These are phyloP conservation scores for Penicillium sp. DNA, from an alignment of 2,329 filamentous ascomycete species.

Conservation along the genomic window DNA sequence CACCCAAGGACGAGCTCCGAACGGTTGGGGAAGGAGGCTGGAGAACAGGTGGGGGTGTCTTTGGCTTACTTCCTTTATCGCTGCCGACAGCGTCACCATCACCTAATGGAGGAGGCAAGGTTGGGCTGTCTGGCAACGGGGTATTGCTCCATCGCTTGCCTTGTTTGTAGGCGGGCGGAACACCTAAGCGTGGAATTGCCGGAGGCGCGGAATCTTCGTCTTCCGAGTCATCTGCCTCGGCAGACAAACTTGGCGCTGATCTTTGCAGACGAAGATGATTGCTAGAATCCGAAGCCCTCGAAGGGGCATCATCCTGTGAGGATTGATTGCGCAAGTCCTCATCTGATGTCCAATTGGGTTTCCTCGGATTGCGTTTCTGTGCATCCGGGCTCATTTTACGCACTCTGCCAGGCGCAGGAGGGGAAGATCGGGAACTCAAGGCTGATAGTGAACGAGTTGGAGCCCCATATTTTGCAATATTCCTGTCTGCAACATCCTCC, in stretches of 20 bases:
- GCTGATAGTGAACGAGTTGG: constrained; percentile 22
- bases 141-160: constrained; percentile 33
- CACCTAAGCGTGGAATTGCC: constrained; percentile 25
- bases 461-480: constrained; percentile 32
- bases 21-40: constrained; percentile 10
- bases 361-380: constrained; percentile 13
- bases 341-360: constrained; percentile 22
- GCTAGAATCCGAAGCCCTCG: constrained; percentile 4
- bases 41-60: constrained; percentile 2
- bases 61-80: constrained; percentile 1
- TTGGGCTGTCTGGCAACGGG: constrained; percentile 37
- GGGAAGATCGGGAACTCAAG: constrained; percentile 21
- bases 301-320: constrained; percentile 4
- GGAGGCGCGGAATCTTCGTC: constrained; percentile 12
- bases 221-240: constrained; percentile 14
- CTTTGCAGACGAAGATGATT: constrained; percentile 27
- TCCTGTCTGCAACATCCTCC: constrained; percentile 45
- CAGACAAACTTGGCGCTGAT: constrained; percentile 33
- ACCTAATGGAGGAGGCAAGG: constrained; percentile 26
- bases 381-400: constrained; percentile 14
- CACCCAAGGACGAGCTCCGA: constrained; percentile 14
- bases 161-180: constrained; percentile 34
- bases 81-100: constrained; percentile 6
- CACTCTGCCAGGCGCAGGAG: constrained; percentile 18
- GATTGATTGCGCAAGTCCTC: constrained; percentile 24